phyloP scores from a whole-genome alignment of 345 rosid species.

The Citrus maxima region DNA sequence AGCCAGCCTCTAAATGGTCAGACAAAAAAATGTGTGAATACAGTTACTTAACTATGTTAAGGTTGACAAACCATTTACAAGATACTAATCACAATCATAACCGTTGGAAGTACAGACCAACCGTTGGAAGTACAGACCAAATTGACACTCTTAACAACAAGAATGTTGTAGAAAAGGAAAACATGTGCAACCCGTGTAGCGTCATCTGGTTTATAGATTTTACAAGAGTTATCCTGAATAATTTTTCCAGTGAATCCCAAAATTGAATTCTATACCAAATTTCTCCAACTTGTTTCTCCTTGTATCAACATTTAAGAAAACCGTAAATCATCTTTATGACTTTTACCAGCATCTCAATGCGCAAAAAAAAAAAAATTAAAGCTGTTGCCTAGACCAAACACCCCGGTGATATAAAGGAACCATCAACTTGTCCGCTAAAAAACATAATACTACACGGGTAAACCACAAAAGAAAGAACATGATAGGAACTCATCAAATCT shows the following conservation, averaged over 20 bases:
- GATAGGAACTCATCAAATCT: background rate
- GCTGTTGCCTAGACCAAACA: background rate
- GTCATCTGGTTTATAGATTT: background rate
- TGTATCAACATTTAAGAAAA: background rate
- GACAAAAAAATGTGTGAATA: background rate
- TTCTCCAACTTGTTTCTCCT: background rate
- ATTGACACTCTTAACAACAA: background rate
- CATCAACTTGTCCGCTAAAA: background rate
- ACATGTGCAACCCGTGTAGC: background rate
- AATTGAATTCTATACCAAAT: background rate
- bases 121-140: background rate
- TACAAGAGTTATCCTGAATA: background rate
- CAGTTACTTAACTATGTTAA: background rate
- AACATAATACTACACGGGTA: background rate
- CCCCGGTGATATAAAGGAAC: background rate
- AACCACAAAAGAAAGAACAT: background rate
- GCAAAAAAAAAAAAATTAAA: background rate
- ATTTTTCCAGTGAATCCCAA: background rate
- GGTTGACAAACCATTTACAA: background rate
- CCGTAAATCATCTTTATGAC: background rate
- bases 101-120: background rate
- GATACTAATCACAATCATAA: background rate
- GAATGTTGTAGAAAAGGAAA: background rate
- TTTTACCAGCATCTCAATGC: background rate
- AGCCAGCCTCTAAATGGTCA: constrained; percentile 52